These are phyloP conservation scores for Coemansia sp. DNA, from an alignment of 192 early-diverging fungal genomes.

Conservation along the genomic window DNA sequence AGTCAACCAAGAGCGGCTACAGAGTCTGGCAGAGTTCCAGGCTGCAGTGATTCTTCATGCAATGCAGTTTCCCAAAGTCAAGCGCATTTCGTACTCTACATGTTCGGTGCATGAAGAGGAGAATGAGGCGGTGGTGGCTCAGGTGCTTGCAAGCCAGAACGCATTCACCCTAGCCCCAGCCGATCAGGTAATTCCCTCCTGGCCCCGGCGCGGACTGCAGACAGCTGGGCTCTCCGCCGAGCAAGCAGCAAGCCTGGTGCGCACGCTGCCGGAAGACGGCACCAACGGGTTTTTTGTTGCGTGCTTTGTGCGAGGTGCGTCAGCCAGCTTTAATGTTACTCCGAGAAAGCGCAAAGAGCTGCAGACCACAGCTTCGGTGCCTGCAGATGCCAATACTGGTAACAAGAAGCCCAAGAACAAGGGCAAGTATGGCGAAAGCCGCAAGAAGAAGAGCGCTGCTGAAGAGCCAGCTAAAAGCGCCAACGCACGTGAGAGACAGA, in stretches of 20 bases:
- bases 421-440: conserved; percentile 1
- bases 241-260: conserved; percentile 64
- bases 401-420: neutral
- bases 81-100: conserved; percentile 90
- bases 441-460: neutral
- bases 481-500: neutral
- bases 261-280: conserved; percentile 77
- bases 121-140: conserved; percentile 91
- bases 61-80: conserved; percentile 79
- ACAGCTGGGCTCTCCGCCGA: conserved; percentile 27
- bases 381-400: neutral
- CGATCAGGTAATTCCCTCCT: conserved; percentile 67
- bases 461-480: conserved; percentile 1
- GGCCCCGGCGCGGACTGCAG: conserved; percentile 73
- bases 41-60: conserved; percentile 76
- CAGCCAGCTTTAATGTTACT: conserved; percentile 18
- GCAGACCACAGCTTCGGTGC: neutral
- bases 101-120: conserved; percentile 91
- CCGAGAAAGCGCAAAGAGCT: conserved; percentile 11
- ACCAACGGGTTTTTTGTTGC: conserved; percentile 98
- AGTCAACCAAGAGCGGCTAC: conserved; percentile 54
- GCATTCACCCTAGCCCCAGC: conserved; percentile 60
- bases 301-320: conserved; percentile 63
- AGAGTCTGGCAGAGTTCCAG: conserved; percentile 85
- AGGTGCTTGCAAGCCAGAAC: conserved; percentile 56